Evolutionary conservation across 2,329 filamentous ascomycete species (phyloP), one percentile per base, ranked within the genome.

Genomic region (Sporothrix brasiliensis): DNA sequence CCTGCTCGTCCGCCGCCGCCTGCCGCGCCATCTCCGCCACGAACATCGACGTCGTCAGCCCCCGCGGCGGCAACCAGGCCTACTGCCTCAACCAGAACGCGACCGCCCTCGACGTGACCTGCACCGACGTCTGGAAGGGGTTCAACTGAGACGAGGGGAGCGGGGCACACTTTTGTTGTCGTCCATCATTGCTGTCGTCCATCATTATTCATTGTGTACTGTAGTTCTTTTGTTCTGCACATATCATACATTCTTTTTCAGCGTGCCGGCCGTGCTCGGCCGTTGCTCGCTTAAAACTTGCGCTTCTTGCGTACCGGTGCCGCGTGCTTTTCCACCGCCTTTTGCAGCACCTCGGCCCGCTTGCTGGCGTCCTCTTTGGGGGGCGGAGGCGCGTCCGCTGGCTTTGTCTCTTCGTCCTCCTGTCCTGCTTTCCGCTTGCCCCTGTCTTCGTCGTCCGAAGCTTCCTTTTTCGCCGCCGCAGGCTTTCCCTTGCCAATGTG

Each of bases 271-370:
- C 58, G n/a, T n/a, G 14, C 11, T 27, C 2, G 4, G 21, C 13
- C 11, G 11, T 16, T 13, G 34, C 10, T 41, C 34, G 4, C 7
- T 61, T 76, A 88, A 72, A 88, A 88, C 67, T 81, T 84, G 56
- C 86, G 80, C 78, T 86, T 88, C 79, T 88, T 88, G 77, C 83
- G 86, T 7, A 79, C 80, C 4, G 86, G 86, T 0, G 82, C 81
- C 0, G 83, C 80, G 3, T 81, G 81, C 74, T 84, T 85, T 71
- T 76, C 82, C 73, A 86, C 82, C 16, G 86, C 77, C 49, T 87
- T 83, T 70, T 78, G 80, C 69, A 84, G 82, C 39, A 86, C 77
- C 73, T 87, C 84, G n/a, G 81, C 80, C 66, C 85, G 80, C 72
- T 82, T 84, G 49, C 83, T 79, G 71, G 86, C 82, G 2, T 80